Percentiles rank a stretch among this genome's conserved stretches.
These are phyloP conservation scores for Elongisporangium undulatum DNA, from an alignment of 352 stramenopile genomes.

Conservation along the genomic window DNA sequence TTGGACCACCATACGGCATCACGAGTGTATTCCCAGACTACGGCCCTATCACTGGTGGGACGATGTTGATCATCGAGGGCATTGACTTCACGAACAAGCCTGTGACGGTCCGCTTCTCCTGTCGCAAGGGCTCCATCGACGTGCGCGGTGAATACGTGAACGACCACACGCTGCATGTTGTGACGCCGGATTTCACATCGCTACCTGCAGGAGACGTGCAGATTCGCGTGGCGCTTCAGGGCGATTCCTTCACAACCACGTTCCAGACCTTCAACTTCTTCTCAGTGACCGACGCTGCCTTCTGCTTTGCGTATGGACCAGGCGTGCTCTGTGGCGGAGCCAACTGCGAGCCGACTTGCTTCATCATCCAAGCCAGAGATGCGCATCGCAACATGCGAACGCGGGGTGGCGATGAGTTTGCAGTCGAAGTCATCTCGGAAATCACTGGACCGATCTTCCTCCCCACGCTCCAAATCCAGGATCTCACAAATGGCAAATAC, in stretches of 20 bases:
- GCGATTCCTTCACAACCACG: conserved; percentile 94
- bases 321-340: conserved; percentile 86
- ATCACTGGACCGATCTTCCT: conserved; percentile 47
- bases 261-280: conserved; percentile 93
- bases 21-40: conserved; percentile 84
- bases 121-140: conserved; percentile 88
- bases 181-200: conserved; percentile 88
- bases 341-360: conserved; percentile 66
- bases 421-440: conserved; percentile 55
- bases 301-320: conserved; percentile 92
- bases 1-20: conserved; percentile 95
- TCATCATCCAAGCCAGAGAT: conserved; percentile 87
- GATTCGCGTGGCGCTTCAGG: conserved; percentile 88
- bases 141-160: conserved; percentile 86
- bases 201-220: conserved; percentile 86
- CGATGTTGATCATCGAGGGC: conserved; percentile 81
- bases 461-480: conserved; percentile 60
- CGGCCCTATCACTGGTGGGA: conserved; percentile 92
- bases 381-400: conserved; percentile 68
- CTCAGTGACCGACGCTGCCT: conserved; percentile 80
- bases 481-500: conserved; percentile 93
- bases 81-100: conserved; percentile 90
- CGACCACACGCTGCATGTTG: conserved; percentile 85
- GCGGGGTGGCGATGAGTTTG: conserved; percentile 93
- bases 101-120: conserved; percentile 89